Base-by-base conservation (phyloP, 2,329 filamentous ascomycete genomes). In the Fusarium annulatum region DNA sequence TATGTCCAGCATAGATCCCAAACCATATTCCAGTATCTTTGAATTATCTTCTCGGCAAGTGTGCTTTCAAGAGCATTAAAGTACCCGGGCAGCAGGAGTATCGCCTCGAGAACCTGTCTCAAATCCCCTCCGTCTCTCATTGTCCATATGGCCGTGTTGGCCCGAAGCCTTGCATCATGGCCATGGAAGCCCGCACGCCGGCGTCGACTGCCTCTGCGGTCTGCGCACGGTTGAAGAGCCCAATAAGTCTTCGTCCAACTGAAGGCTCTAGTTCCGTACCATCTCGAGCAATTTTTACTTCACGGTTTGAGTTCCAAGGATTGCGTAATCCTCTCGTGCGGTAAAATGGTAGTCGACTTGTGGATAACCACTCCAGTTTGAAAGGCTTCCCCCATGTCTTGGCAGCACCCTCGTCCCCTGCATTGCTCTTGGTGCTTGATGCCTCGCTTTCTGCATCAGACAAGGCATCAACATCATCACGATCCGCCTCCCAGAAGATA, bases 281-380 rank as follows among this genome's bases (percentile, higher is more conserved):
- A 78, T 98, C 96, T 77, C 96, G 89, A 30, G 96, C 96, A 79
- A 98, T 97, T 83, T 98, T 98, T 71, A 98, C 94, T 80, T 98
- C 96, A 59, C 96, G 87, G 79, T 98, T 97, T 9, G 94, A 93
- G 81, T 98, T 98, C 94, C 95, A 97, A 1, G 94, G 93, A 80
- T 98, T 98, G 39, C 95, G 89, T 62, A 98, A 83, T 1, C 96
- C 95, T 72, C 95, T 87, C 0, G 95, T 97, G 48, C 93, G 90
- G 81, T 96, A 97, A 80, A 98, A 98, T 0, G 96, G 95, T 9
- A 98, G 87, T 41, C 92, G 89, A 61, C 89, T 90, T 9, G 93
- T 97, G 18, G 94, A 97, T 12, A 97, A 81, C 96, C 96, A 98
- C 82, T 97, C 92, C 51, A 98, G 89, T 76, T 91, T 91, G 86